phyloP scores from a whole-genome alignment of 768 basidiomycete genomes.

The Hygrophorus pudorinus region DNA sequence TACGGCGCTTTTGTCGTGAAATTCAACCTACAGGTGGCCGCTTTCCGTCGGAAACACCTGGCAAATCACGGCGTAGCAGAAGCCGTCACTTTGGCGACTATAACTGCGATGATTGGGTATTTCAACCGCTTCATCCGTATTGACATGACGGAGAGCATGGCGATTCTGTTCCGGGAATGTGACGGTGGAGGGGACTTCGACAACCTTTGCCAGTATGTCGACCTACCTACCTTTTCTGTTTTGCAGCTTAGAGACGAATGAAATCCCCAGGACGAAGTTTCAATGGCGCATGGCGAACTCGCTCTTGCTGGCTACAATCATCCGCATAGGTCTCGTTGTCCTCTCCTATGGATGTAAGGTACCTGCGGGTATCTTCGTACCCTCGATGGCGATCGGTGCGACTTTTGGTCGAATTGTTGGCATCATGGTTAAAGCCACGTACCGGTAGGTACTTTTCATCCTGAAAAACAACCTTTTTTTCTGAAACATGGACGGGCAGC shows the following conservation, averaged over 20 bases:
- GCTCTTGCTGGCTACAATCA: slow-evolving; percentile 80
- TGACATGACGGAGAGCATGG: slow-evolving; percentile 97
- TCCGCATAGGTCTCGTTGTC: slow-evolving; percentile 79
- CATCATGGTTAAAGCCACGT: slow-evolving; percentile 89
- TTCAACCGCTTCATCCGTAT: slow-evolving; percentile 91
- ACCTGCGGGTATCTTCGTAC: slow-evolving; percentile 96
- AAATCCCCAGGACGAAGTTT: slow-evolving; percentile 51
- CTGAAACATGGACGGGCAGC: slow-evolving; percentile 25
- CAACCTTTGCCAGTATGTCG: slow-evolving; percentile 87
- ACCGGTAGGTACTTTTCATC: slow-evolving; percentile 42
- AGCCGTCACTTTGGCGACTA: slow-evolving; percentile 74
- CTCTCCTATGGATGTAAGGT: slow-evolving; percentile 95
- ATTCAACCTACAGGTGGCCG: slow-evolving; percentile 91
- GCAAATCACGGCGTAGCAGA: slow-evolving; percentile 79
- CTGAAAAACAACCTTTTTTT: background rate
- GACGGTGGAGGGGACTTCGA: slow-evolving; percentile 84
- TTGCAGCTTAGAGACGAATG: background rate
- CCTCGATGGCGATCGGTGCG: slow-evolving; percentile 98
- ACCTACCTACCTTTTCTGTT: slow-evolving; percentile 1
- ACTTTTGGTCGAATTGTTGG: slow-evolving; percentile 97
- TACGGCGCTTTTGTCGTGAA: slow-evolving; percentile 97
- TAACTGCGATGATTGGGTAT: slow-evolving; percentile 90
- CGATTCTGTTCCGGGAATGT: slow-evolving; percentile 91
- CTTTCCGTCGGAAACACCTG: slow-evolving; percentile 88
- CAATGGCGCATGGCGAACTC: slow-evolving; percentile 97